Conservation (phyloP, 257 asterid species). For the Fraxinus pennsylvanica region DNA sequence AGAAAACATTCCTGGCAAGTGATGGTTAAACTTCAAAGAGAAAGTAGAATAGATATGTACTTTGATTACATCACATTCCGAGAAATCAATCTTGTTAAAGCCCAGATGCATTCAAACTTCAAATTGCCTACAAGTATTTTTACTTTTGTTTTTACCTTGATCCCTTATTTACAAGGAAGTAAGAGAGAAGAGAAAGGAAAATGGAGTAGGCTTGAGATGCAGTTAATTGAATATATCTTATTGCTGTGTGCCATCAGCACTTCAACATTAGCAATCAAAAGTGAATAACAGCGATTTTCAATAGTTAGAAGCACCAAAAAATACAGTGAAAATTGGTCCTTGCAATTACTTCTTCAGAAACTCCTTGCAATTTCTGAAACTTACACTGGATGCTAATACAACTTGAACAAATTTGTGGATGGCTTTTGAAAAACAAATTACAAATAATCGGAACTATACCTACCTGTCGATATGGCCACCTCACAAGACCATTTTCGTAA, state of each 20-base stretch:
- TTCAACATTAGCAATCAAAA: not conserved
- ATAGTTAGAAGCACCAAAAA: not conserved
- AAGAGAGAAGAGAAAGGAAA: not conserved
- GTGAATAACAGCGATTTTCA: not conserved
- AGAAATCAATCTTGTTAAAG: not conserved
- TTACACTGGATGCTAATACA: constrained; percentile 8
- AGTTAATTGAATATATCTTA: not conserved
- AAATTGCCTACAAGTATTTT: no score
- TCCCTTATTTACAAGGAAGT: no score
- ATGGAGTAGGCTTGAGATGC: not conserved
- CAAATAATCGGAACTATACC: not conserved
- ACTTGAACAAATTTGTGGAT: constrained; percentile 6
- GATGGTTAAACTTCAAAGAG: not conserved
- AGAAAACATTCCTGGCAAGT: not conserved
- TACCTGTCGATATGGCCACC: constrained; percentile 79
- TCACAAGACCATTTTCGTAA: constrained; percentile 61
- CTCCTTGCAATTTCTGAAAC: not conserved
- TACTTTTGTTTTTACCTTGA: no score
- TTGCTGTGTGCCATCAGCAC: not conserved
- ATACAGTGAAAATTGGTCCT: not conserved
- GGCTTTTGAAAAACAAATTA: not conserved
- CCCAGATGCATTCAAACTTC: not conserved
- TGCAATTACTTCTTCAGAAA: not conserved
- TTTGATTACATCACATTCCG: not conserved
- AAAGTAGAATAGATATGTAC: not conserved